Conservation (phyloP, 179 eudicot species). For the Camellia oleifera region DNA sequence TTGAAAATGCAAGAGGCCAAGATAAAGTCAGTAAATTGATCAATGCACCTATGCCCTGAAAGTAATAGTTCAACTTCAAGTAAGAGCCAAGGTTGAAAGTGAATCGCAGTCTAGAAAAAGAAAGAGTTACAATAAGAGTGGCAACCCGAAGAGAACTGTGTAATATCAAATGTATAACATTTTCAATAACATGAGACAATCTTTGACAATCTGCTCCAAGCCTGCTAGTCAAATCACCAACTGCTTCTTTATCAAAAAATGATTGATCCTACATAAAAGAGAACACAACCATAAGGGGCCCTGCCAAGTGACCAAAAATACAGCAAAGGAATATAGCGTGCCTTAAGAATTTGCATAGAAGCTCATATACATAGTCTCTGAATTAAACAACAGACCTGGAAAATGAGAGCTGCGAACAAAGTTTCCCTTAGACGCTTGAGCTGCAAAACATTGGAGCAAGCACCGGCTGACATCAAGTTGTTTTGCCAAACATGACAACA, state of each 20-base stretch:
- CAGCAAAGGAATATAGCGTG: background rate
- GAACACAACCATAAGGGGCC: constrained; percentile 11
- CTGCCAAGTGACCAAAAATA: background rate
- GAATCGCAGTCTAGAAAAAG: background rate
- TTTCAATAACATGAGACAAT: no score
- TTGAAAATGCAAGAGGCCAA: constrained; percentile 49
- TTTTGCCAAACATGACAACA: background rate
- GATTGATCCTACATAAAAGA: constrained; percentile 45
- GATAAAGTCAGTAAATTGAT: constrained; percentile 48
- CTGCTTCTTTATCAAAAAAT: constrained; percentile 53
- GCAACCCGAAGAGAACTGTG: no score
- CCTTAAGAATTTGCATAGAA: constrained; percentile 8
- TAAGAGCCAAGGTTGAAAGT: background rate
- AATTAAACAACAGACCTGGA: constrained; percentile 36
- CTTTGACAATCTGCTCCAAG: no score
- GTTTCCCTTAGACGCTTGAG: constrained; percentile 50
- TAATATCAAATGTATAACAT: no score
- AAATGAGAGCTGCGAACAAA: constrained; percentile 39
- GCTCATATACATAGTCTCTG: background rate
- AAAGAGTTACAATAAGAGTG: background rate
- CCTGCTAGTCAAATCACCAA: constrained; percentile 50
- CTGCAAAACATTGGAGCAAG: constrained; percentile 26
- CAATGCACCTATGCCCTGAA: constrained; percentile 56
- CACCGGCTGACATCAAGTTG: constrained; percentile 6
- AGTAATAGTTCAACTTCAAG: constrained; percentile 10